phyloP scores from a whole-genome alignment of 1,139 yeast genomes.

The Diutina catenulata region DNA sequence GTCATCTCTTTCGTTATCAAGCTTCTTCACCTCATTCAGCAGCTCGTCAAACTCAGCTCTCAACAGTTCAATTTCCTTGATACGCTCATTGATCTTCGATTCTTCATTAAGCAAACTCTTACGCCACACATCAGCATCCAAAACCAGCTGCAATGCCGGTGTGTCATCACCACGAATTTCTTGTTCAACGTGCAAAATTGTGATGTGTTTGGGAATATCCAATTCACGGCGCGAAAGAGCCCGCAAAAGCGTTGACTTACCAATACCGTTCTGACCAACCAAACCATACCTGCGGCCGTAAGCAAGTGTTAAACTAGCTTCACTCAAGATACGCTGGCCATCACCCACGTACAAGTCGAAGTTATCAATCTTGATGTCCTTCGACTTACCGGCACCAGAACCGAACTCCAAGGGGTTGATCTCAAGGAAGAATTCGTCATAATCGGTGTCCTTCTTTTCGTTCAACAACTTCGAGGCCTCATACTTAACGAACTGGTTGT shows the following conservation, averaged over 20 bases:
- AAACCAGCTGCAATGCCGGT: constrained; percentile 79
- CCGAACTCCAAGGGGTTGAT: constrained; percentile 93
- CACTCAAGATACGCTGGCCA: constrained; percentile 84
- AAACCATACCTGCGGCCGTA: constrained; percentile 94
- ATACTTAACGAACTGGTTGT: constrained; percentile 75
- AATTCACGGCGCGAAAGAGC: constrained; percentile 92
- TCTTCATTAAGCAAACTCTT: constrained; percentile 77
- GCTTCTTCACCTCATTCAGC: constrained; percentile 63
- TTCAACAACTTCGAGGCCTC: constrained; percentile 85
- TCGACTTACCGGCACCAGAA: constrained; percentile 84
- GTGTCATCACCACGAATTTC: constrained; percentile 92
- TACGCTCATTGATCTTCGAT: constrained; percentile 56
- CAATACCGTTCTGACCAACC: constrained; percentile 98
- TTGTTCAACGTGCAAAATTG: constrained; percentile 94
- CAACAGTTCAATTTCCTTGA: constrained; percentile 60
- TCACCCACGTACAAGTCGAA: constrained; percentile 93
- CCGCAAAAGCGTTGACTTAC: constrained; percentile 86
- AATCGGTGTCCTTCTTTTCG: constrained; percentile 55
- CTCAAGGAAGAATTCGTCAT: constrained; percentile 88
- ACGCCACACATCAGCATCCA: constrained; percentile 99
- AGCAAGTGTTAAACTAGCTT: constrained; percentile 76
- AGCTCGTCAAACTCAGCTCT: constrained; percentile 70
- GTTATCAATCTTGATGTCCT: constrained; percentile 86
- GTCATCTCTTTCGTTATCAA: constrained; percentile 86
- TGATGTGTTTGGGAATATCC: constrained; percentile 86